Evolutionary conservation across 2,329 filamentous ascomycete genomes (phyloP), one percentile per base, ranked within the genome.

Genomic region (Diplodia corticola): DNA sequence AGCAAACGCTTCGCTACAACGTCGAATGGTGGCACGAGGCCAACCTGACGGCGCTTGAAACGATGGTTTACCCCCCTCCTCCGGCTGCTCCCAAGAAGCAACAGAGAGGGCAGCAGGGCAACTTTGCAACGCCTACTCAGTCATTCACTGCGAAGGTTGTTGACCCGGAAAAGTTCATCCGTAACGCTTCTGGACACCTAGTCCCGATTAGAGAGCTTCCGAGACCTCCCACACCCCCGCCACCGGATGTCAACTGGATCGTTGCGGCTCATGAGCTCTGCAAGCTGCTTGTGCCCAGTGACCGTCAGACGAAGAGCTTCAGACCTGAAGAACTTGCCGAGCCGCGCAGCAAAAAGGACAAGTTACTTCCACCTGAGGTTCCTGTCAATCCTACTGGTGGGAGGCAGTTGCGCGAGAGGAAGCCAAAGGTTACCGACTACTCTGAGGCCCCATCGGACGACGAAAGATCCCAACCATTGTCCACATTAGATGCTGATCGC

Each of bases 51-150:
- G 75, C 77, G 48, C 67, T 79, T 35, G 77, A 79, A 50, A 74
- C 72, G 20, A 65, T 77, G 6, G 71, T 76, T 17, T 70, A 71
- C 44, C 76, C 76, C n/a, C 71, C 74, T 17, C 69, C 71, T 33
- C 71, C 61, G 20, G 71, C 66, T 79, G 82, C 69, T 73, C 80
- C 6, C 89, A 93, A 78, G 85, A 94, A 76, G 81, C 86, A 86
- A 72, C 77, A 83, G 15, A 86, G 87, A 30, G 80, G 80, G 67
- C 85, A 85, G 24, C 74, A 81, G 9, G 89, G 91, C 1, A 93
- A 91, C 1, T 97, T 93, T 77, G 92, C 88, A 2, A 92, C 93
- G 1, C 92, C 93, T 0, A 98, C 94, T 0, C 91, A 94, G 68
- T 91, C 94, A 0, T 98, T 92, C 49, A 88, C 88, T 1, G 92